These are phyloP conservation scores for Neonectria faginata DNA, from an alignment of 2,329 filamentous ascomycete species.

Conservation along the genomic window DNA sequence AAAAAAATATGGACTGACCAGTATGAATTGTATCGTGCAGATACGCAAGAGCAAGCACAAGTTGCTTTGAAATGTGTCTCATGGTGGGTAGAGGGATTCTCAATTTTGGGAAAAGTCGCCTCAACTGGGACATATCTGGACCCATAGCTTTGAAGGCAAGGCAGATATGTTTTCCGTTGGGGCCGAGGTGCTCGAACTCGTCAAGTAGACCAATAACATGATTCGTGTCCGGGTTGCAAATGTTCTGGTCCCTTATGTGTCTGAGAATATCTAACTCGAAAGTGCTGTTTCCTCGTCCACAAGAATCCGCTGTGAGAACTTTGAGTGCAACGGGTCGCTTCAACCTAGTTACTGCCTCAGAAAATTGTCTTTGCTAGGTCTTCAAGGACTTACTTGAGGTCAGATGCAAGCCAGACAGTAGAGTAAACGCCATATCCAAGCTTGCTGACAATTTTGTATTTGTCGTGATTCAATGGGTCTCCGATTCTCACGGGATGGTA, in stretches of 20 bases:
- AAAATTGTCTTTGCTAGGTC: background rate
- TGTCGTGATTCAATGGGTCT: background rate
- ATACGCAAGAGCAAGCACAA: slow-evolving; percentile 35
- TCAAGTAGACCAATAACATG: slow-evolving; percentile 39
- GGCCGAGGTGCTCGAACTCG: slow-evolving; percentile 45
- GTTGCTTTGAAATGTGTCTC: slow-evolving; percentile 35
- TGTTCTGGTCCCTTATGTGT: slow-evolving; percentile 22
- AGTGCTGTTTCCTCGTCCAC: slow-evolving; percentile 12
- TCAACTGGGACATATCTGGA: slow-evolving; percentile 36
- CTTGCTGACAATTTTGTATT: slow-evolving; percentile 2
- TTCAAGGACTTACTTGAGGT: background rate
- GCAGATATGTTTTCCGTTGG: slow-evolving; percentile 48
- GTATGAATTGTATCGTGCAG: slow-evolving; percentile 42
- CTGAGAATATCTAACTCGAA: slow-evolving; percentile 40
- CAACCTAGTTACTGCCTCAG: background rate
- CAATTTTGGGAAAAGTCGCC: slow-evolving; percentile 27
- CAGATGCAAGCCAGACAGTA: background rate
- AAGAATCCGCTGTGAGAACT: slow-evolving; percentile 41
- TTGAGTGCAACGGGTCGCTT: slow-evolving; percentile 46
- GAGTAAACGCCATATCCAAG: slow-evolving; percentile 4
- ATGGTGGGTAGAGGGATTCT: slow-evolving; percentile 31
- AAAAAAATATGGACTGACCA: slow-evolving; percentile 18
- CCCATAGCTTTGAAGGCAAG: slow-evolving; percentile 49
- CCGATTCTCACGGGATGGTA: slow-evolving; percentile 2
- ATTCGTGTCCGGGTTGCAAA: background rate